Evolutionary conservation across 2,329 filamentous ascomycete species (phyloP).

Genomic region (Colletotrichum chrysophilum): DNA sequence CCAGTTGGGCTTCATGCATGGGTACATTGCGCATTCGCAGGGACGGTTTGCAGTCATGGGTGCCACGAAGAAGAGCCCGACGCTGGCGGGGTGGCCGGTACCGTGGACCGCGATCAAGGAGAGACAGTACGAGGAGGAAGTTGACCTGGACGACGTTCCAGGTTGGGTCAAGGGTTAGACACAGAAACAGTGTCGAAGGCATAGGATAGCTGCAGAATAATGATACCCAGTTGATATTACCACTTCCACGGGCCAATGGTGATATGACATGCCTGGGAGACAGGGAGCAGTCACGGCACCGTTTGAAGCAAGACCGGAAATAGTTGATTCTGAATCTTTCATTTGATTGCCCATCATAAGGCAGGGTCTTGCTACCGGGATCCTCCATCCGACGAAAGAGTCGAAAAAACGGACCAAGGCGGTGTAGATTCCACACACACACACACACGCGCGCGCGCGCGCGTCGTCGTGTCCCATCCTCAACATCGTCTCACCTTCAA

Average conservation of each 20-base stretch:
- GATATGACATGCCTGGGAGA: neutral
- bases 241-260: neutral
- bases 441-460: neutral
- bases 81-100: slow-evolving; percentile 76
- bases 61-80: slow-evolving; percentile 65
- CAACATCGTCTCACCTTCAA: neutral
- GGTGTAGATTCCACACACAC: neutral
- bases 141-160: slow-evolving; percentile 70
- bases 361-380: neutral
- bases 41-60: slow-evolving; percentile 84
- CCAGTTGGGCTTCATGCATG: slow-evolving; percentile 80
- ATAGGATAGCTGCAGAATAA: neutral
- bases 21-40: slow-evolving; percentile 81
- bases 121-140: slow-evolving; percentile 62
- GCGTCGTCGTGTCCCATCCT: neutral
- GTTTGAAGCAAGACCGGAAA: neutral
- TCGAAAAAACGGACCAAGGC: neutral
- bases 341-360: neutral
- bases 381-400: neutral
- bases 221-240: slow-evolving; percentile 14
- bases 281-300: neutral
- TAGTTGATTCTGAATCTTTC: neutral
- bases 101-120: slow-evolving; percentile 73
- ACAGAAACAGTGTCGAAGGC: neutral
- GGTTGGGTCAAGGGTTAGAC: slow-evolving; percentile 71